These are phyloP conservation scores for Vickermania spadyakhi DNA, from an alignment of 208 protist species.

Conservation along the genomic window DNA sequence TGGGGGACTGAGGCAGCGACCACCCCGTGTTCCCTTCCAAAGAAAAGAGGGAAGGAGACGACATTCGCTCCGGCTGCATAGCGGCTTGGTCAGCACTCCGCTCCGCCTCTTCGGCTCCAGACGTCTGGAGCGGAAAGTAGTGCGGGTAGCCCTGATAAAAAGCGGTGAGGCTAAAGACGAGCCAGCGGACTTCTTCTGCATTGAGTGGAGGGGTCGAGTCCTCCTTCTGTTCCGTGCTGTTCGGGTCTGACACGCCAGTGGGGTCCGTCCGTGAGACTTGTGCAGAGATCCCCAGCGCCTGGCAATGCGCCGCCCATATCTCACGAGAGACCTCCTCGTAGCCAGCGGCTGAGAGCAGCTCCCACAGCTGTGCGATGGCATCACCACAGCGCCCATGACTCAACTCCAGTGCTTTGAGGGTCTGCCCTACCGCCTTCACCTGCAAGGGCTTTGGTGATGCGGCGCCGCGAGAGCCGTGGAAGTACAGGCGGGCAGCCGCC, in stretches of 20 bases:
- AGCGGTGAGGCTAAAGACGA: not conserved
- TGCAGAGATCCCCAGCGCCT: not conserved
- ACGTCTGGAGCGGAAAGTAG: not conserved
- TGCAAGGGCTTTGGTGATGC: not conserved
- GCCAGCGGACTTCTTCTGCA: not conserved
- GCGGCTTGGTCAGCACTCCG: not conserved
- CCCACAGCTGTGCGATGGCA: slow-evolving; percentile 56
- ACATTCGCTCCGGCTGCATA: not conserved
- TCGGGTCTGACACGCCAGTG: not conserved
- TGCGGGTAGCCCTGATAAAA: not conserved
- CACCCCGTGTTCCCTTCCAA: not conserved
- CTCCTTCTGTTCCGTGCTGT: not conserved
- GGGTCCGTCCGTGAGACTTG: not conserved
- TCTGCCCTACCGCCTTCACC: slow-evolving; percentile 35
- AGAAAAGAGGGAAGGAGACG: not conserved
- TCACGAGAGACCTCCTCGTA: slow-evolving; percentile 13
- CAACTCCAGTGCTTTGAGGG: slow-evolving; percentile 42
- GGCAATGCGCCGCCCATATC: not conserved
- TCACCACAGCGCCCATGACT: slow-evolving; percentile 36
- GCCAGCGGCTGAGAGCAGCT: slow-evolving; percentile 22
- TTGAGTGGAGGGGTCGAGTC: not conserved
- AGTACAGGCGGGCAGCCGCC: slow-evolving; percentile 65
- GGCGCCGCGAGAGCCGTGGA: not conserved
- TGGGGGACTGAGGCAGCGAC: slow-evolving; percentile 8
- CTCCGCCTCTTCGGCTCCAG: not conserved